phyloP scores from a whole-genome alignment of 2,329 filamentous ascomycete genomes.

The Aspergillus tubingensis region DNA sequence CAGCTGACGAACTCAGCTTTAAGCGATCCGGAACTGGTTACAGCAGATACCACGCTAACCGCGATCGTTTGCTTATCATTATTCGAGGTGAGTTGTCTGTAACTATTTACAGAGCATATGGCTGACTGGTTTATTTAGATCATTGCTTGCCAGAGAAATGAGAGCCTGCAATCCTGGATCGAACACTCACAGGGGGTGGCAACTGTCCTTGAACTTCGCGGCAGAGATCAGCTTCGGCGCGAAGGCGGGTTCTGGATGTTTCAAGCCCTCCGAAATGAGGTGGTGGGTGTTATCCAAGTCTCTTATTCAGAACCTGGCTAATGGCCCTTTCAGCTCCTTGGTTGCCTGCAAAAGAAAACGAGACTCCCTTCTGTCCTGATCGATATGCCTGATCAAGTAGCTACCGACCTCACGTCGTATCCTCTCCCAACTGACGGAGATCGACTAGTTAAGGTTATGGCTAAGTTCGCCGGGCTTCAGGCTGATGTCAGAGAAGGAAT shows the following conservation, averaged over 20 bases:
- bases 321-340: background rate
- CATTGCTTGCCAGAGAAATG: background rate
- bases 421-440: background rate
- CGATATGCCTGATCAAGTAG: background rate
- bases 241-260: constrained; percentile 2
- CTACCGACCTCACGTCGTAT: background rate
- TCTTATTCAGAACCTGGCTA: background rate
- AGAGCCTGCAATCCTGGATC: background rate
- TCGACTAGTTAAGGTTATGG: background rate
- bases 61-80: constrained; percentile 3
- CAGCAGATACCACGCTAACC: constrained; percentile 5
- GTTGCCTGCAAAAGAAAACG: constrained; percentile 1
- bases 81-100: background rate
- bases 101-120: too few relatives aligned
- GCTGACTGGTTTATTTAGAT: background rate
- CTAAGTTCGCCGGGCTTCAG: background rate
- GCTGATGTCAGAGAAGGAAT: background rate
- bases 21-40: background rate
- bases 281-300: background rate
- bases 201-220: constrained; percentile 4
- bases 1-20: constrained; percentile 4
- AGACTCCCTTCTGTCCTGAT: background rate
- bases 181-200: constrained; percentile 3
- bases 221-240: background rate
- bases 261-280: constrained; percentile 3